Evolutionary conservation across 305 asterid species (phyloP), one percentile per base, ranked within the genome.

Genomic region (Solanum hybrid): DNA sequence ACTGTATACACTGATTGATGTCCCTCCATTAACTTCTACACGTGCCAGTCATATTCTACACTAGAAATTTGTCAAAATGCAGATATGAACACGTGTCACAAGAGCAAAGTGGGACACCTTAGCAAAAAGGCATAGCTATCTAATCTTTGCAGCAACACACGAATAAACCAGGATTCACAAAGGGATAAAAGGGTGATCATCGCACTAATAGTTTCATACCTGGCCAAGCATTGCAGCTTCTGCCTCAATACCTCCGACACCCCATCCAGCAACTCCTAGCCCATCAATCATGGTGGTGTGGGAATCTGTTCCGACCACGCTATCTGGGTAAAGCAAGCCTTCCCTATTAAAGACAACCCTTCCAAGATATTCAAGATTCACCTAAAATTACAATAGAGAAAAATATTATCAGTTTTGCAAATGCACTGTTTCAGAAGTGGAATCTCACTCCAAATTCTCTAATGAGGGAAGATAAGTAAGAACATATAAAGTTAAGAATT

Each of bases 171-270:
- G 51, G 51, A 85, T 22, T 85, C 88, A 85, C 13, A 10, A 60
- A 85, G 88, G 31, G 51, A 85, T 85, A 85, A 29, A 60, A 85
- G 88, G 88, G 69, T 60, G 42, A 60, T 11, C 27, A 79, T 22
- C 11, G 13, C 75, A 88, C 29, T 56, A 14, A 14, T 34, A 26
- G 60, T 17, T 56, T 19, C 77, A 56, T 92, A 94, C 98, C 97
- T 95, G 98, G 32, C 99, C 98, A 93, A 97, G 98, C 99, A 96
- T 97, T 38, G 98, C 95, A 73, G 98, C 98, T 93, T 97, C 99
- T 22, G 99, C 98, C 94, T 97, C 98, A 89, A 97, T 97, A 86
- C 99, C 99, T 90, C 99, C 99, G 60, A 97, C 99, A 37, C 99
- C 99, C 98, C 99, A 97, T 90, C 98, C 99, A 88, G 99, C 98